Percentiles rank a stretch among this genome's conserved stretches.
phyloP scores from a whole-genome alignment of 192 early-diverging fungal genomes.

The Linnemannia elongata region DNA sequence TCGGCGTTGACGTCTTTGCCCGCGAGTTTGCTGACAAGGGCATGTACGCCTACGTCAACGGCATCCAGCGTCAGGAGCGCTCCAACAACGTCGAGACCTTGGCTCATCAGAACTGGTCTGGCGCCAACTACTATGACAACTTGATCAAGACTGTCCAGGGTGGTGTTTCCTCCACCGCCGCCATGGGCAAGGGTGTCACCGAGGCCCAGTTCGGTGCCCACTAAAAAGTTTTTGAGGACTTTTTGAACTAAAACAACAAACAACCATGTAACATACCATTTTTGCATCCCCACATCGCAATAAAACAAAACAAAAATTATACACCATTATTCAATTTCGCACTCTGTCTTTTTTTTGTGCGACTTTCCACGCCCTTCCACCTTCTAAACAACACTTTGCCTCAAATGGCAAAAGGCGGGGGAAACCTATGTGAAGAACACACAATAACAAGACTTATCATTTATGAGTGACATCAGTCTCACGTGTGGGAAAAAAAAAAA shows the following conservation, averaged over 20 bases:
- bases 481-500: background rate
- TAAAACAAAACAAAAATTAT: background rate
- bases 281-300: slow-evolving; percentile 1
- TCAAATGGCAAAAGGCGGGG: background rate
- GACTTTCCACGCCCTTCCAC: background rate
- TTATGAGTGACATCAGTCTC: slow-evolving; percentile 6
- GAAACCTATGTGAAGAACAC: background rate
- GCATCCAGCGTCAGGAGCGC: slow-evolving; percentile 94
- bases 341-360: background rate
- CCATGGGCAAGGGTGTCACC: slow-evolving; percentile 95
- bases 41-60: slow-evolving; percentile 95
- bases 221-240: slow-evolving; percentile 16
- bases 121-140: slow-evolving; percentile 91
- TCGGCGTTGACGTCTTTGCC: slow-evolving; percentile 87
- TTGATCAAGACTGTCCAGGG: slow-evolving; percentile 94
- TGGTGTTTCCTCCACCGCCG: slow-evolving; percentile 93
- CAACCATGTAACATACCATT: background rate
- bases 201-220: slow-evolving; percentile 79
- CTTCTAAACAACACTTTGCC: background rate
- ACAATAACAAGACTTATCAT: background rate
- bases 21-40: slow-evolving; percentile 87
- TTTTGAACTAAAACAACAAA: background rate
- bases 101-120: slow-evolving; percentile 95
- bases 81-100: slow-evolving; percentile 91
- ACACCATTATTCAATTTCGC: too few relatives aligned